Conservation (phyloP, 2,329 filamentous ascomycete genomes). For the Ceratocystis ficicola region DNA sequence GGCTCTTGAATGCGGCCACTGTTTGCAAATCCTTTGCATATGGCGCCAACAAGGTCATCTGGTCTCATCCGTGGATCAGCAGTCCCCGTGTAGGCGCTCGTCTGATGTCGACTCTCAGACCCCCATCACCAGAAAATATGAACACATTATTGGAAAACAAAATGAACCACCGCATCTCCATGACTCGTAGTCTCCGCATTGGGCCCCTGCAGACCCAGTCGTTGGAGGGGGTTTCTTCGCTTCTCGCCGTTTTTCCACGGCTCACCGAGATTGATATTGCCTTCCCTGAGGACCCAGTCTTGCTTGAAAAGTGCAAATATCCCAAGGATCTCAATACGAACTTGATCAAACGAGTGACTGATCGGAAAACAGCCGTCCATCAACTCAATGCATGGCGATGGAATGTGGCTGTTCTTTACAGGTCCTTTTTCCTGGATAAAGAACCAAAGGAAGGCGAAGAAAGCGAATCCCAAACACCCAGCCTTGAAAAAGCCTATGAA, state of each 20-base stretch:
- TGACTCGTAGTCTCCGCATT: neutral
- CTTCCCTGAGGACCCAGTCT: neutral
- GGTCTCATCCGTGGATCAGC: slow-evolving; percentile 2
- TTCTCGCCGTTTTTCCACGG: neutral
- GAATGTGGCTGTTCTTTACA: neutral
- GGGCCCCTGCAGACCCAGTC: neutral
- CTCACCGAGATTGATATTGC: slow-evolving; percentile 6
- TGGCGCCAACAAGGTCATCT: neutral
- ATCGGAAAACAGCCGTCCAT: neutral
- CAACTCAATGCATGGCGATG: slow-evolving; percentile 1
- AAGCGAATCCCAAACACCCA: neutral
- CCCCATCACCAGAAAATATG: neutral
- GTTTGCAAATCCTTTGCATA: slow-evolving; percentile 9
- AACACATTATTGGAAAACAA: neutral
- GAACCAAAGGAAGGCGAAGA: neutral
- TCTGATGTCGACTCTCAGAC: neutral
- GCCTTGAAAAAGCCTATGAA: neutral
- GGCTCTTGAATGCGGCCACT: neutral
- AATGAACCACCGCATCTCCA: neutral
- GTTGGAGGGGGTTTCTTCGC: neutral
- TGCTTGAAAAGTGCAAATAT: neutral
- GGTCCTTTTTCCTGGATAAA: neutral
- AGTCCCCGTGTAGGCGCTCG: neutral
- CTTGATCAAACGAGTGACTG: neutral
- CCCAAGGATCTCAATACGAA: neutral